Evolutionary conservation across 345 rosid species (phyloP).

Genomic region (Cardamine resedifolia): DNA sequence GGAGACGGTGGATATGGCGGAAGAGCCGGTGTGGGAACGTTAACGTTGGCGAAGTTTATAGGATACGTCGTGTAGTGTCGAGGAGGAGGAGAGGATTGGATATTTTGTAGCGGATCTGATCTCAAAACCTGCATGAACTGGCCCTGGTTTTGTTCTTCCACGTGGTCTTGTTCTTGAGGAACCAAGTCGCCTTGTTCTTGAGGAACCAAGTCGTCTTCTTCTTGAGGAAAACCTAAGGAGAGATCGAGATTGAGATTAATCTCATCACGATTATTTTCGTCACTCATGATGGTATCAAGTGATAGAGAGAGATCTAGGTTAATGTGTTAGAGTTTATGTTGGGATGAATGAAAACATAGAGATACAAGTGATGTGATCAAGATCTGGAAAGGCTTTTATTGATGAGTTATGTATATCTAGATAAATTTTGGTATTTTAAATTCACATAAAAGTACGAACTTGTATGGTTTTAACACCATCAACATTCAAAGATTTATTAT

Average conservation of each 20-base stretch:
- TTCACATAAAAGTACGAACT: not conserved
- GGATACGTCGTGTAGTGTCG: not conserved
- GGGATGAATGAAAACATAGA: not conserved
- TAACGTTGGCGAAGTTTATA: not conserved
- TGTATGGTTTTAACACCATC: not conserved
- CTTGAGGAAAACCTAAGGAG: not conserved
- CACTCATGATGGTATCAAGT: not conserved
- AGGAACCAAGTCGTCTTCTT: not conserved
- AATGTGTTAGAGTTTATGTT: not conserved
- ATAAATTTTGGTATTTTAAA: not conserved
- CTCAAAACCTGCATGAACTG: not conserved
- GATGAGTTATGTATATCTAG: not conserved
- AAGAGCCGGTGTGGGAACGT: not conserved
- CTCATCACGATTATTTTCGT: not conserved
- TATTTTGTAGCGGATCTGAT: not conserved
- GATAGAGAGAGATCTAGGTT: not conserved
- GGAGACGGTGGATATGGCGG: not conserved
- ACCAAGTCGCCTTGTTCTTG: not conserved
- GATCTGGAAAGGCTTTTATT: not conserved
- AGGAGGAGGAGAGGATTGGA: not conserved
- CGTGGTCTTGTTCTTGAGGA: not conserved
- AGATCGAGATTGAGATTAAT: constrained; percentile 9
- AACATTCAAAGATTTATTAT: not conserved
- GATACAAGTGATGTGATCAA: not conserved
- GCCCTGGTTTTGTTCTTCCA: not conserved